Base-by-base conservation (phyloP, 176 grass and related monocot species). In the Tillandsia leiboldiana region DNA sequence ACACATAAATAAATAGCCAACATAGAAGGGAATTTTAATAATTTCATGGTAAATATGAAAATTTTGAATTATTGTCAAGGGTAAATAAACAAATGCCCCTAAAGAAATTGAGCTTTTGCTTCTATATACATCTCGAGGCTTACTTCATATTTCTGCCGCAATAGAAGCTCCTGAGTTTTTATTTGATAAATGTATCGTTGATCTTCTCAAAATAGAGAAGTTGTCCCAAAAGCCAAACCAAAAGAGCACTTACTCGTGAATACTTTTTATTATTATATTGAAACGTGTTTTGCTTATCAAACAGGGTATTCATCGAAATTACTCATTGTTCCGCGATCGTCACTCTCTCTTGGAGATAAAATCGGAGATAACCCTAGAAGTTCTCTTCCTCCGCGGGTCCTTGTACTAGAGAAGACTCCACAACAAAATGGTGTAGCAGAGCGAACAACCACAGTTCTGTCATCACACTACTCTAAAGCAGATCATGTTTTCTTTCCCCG, bases 281-380 rank as follows among this genome's bases (percentile, higher is more conserved):
- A 56, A 20, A 1, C n/a, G 22, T 17, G 10, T 70, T 13, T 80
- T 53, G 23, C n/a, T 53, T 2, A 47, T 74, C 51, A 51, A 62
- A 51, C 24, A 52, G 73, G 68, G 12, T 65, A 42, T 62, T 15
- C 73, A 72, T 71, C 73, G 72, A 82, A 82, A 47, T 68, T 82
- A 48, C 33, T 77, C 53, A 33, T 82, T 15, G 17, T 82, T 48
- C 72, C 68, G 51, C 70, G 23, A 9, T 49, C 23, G 1, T 1
- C 17, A 18, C 57, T 28, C n/a, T 48, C 50, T 49, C 51, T 13
- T 11, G 2, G 15, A 12, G 26, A 64, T 51, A 13, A 29, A 26
- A 48, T 13, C 12, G 2, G 22, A 12, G 26, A 64, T 42, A 13
- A 50, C 50, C 17, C 48, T 10, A 63, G 69, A 57, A 59, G 54